phyloP scores from a whole-genome alignment of 2,329 filamentous ascomycete species.

The Cladophialophora bantiana region DNA sequence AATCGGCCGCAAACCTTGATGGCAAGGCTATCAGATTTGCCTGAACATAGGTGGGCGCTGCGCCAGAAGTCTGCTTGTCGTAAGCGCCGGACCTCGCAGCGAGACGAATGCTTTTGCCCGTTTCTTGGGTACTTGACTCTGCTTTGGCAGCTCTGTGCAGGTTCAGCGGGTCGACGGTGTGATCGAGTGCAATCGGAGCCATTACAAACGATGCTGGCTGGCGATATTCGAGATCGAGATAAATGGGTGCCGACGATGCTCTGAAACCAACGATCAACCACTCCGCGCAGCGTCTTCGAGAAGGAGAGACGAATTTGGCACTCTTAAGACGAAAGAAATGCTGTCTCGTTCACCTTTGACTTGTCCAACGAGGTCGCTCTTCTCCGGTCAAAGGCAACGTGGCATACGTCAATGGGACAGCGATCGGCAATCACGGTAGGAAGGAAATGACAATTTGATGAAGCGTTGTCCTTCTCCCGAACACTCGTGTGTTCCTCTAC shows the following conservation, averaged over 20 bases:
- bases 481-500: too few species aligned
- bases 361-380: background rate
- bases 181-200: background rate
- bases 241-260: background rate
- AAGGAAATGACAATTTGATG: slow-evolving; percentile 4
- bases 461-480: background rate
- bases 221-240: background rate
- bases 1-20: slow-evolving; percentile 63
- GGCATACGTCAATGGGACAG: slow-evolving; percentile 8
- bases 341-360: background rate
- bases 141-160: background rate
- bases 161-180: background rate
- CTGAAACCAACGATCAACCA: background rate
- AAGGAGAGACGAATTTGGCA: background rate
- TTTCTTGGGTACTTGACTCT: slow-evolving; percentile 10
- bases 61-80: slow-evolving; percentile 57
- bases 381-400: slow-evolving; percentile 1
- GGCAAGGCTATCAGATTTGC: slow-evolving; percentile 69
- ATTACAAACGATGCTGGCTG: background rate
- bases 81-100: slow-evolving; percentile 31
- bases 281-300: background rate
- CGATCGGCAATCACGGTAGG: slow-evolving; percentile 18
- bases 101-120: slow-evolving; percentile 34
- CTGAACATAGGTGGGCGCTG: slow-evolving; percentile 64
- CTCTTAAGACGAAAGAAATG: background rate